Evolutionary conservation across 2,329 filamentous ascomycete species (phyloP), one percentile per base, ranked within the genome.

Genomic region (Apiospora arundinis): DNA sequence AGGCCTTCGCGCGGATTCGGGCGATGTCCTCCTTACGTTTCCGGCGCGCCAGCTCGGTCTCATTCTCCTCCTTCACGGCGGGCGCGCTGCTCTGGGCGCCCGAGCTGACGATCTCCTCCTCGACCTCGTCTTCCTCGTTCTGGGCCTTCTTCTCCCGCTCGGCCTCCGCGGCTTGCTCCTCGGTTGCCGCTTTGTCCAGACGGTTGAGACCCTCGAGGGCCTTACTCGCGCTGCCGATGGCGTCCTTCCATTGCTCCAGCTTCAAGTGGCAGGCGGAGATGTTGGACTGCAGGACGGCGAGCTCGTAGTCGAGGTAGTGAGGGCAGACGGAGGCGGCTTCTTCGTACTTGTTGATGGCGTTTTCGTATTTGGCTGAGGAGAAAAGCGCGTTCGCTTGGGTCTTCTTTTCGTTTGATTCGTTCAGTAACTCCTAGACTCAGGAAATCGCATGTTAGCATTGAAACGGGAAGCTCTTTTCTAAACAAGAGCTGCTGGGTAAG

Each of bases 241-340:
- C 93, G 42, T 93, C 91, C 75, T 95, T 94, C 93, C 95, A 98
- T 73, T 95, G 92, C 73, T 91, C 87, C 3, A 97, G 85, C 80
- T 97, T 97, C 70, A 98, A 81, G 77, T 97, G 90, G 79, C 95
- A 97, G 12, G 95, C 95, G 1, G 95, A 89, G 75, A 98, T 92
- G 83, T 98, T 98, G 80, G 93, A 95, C 72, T 92, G 90, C 7
- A 98, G 86, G 12, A 98, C 93, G 37, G 95, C 94, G 73, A 95
- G 87, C 76, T 97, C 94, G 83, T 94, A 97, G 80, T 95, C 91
- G 37, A 97, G 89, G 80, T 97, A 97, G 74, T 90, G 91, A 1
- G 95, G 95, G 77, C 94, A 95, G 9, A 91, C 88, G 16, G 90
- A 87, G 3, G 97, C 86, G 28, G 96, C 95, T 75, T 92, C 90